Conservation (phyloP, 2,329 filamentous ascomycete genomes). For the Fusarium zealandicum region DNA sequence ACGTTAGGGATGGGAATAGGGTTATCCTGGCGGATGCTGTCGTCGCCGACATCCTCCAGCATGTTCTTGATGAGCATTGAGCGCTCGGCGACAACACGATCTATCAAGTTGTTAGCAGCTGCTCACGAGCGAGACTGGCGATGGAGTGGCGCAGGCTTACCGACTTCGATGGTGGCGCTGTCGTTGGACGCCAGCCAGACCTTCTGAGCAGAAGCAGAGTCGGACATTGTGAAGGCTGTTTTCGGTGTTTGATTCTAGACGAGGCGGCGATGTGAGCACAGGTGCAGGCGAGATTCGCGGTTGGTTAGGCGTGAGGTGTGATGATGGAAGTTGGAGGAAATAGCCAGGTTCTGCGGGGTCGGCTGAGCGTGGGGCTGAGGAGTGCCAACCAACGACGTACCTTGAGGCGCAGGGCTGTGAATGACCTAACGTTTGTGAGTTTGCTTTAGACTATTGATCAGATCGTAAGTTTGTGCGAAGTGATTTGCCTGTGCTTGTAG, state of each 20-base stretch:
- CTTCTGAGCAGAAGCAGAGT: slow-evolving; percentile 48
- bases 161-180: slow-evolving; percentile 54
- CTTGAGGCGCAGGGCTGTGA: slow-evolving; percentile 27
- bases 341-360: slow-evolving; percentile 40
- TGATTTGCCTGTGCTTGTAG: background rate
- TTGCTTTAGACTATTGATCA: background rate
- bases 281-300: slow-evolving; percentile 10
- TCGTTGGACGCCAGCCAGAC: slow-evolving; percentile 63
- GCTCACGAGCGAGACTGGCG: slow-evolving; percentile 8
- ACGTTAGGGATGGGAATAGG: slow-evolving; percentile 89
- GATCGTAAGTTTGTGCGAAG: background rate
- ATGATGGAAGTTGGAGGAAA: slow-evolving; percentile 38
- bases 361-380: slow-evolving; percentile 30
- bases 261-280: slow-evolving; percentile 12
- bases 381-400: slow-evolving; percentile 24
- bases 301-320: slow-evolving; percentile 19
- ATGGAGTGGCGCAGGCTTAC: slow-evolving; percentile 47
- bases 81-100: slow-evolving; percentile 85
- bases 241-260: background rate
- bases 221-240: slow-evolving; percentile 46
- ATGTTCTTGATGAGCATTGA: slow-evolving; percentile 98
- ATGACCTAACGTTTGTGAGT: background rate
- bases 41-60: slow-evolving; percentile 87
- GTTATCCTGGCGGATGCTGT: slow-evolving; percentile 60
- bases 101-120: slow-evolving; percentile 51